Evolutionary conservation across 352 stramenopile species (phyloP).

Genomic region (Aphanomyces cochlioides): DNA sequence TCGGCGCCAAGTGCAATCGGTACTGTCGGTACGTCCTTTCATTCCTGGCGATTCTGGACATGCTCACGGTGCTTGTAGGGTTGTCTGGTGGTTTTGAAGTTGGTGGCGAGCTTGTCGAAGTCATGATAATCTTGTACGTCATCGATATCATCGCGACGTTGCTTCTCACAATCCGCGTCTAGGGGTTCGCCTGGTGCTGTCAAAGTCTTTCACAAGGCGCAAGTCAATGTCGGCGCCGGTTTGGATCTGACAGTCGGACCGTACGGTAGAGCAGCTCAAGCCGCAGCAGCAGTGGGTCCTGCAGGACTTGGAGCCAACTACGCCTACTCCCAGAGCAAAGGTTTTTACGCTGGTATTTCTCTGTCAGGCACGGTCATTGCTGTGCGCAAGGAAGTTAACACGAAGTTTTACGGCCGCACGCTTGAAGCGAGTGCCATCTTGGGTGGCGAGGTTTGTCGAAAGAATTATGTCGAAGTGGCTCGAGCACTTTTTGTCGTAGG

Average conservation of each 20-base stretch:
- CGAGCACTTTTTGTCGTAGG: conserved; percentile 35
- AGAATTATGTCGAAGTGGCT: background rate
- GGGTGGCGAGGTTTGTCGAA: conserved; percentile 36
- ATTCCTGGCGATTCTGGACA: conserved; percentile 2
- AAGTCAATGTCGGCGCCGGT: conserved; percentile 89
- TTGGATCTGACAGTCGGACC: conserved; percentile 85
- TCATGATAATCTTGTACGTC: conserved; percentile 11
- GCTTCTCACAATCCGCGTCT: background rate
- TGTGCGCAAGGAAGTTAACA: conserved; percentile 86
- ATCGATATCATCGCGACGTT: conserved; percentile 30
- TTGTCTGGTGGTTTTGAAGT: conserved; percentile 92
- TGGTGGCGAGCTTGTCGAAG: conserved; percentile 85
- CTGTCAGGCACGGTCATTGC: conserved; percentile 86
- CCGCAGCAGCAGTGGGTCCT: conserved; percentile 36
- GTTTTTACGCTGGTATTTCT: conserved; percentile 85
- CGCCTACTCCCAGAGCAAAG: conserved; percentile 90
- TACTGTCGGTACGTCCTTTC: conserved; percentile 61
- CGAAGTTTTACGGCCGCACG: conserved; percentile 86
- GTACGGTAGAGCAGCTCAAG: conserved; percentile 77
- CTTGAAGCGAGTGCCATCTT: conserved; percentile 68
- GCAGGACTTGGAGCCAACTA: conserved; percentile 78
- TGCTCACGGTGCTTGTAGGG: conserved; percentile 86
- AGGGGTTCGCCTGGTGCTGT: conserved; percentile 41
- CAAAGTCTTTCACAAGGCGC: conserved; percentile 74
- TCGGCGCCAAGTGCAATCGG: conserved; percentile 92